Evolutionary conservation across 495 filamentous ascomycete species (phyloP), one percentile per base, ranked within the genome.

Genomic region (Hapsidospora chrysogenum): DNA sequence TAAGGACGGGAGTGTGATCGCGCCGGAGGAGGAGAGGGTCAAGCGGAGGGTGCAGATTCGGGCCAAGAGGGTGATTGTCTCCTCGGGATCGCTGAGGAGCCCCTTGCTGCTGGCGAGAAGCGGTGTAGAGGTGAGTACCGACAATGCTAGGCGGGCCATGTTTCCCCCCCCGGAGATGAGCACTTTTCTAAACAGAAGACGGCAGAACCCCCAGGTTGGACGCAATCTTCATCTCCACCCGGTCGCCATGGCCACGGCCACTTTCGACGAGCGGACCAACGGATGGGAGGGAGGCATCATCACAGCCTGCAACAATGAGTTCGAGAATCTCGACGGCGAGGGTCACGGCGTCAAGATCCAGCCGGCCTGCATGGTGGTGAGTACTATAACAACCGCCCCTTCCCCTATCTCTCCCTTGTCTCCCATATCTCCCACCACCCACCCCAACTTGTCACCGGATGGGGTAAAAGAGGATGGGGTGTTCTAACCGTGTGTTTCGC

Each of bases 291-390:
- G 73, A 14, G 53, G 62, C 2, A 76, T 80, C 27, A 64, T 96
- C 36, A 96, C 86, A 0, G 66, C 70, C 3, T 72, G 87, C 2
- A 74, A 78, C 41, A 72, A 68, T 23, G 74, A 78, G 30, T 84
- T 85, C 38, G 82, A 92, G 42, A 76, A 94, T 42, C 68, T 85
- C 0, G 85, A 93, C 49, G 70, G 70, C 18, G 58, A 78, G 15
- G 81, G 83, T 19, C 83, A 96, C 43, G 87, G 87, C n/a, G 64
- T 61, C 35, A 92, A 87, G 54, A 55, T 94, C 11, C 79, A 89
- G 53, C 59, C 70, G 15, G 64, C 63, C n/a, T 60, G 63, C 20
- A 85, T 84, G 80, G 29, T 63, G 34, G 60, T 61, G 41, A 35
- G 54, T 32, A 14, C 16, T 9, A n/a, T 16, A 8, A 15, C 9